Percentiles rank a stretch among this genome's conserved stretches.
Evolutionary conservation across 2,329 filamentous ascomycete genomes (phyloP).

Genomic region (Rhytidhysteron rufulum): DNA sequence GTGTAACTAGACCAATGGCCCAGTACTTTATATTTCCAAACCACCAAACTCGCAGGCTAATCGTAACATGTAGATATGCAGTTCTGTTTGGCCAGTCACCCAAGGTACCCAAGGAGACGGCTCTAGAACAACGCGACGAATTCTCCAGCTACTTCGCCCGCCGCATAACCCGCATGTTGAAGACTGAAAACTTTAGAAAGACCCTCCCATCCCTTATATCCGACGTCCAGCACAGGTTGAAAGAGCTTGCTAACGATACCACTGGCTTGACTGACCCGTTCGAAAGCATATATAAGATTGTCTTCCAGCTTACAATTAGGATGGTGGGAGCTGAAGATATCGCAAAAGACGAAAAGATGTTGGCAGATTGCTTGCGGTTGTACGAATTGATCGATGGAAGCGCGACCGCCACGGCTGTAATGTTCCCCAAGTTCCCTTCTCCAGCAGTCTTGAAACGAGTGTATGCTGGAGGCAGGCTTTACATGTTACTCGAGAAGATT

Average conservation of each 20-base stretch:
- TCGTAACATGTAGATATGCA: conserved; percentile 16
- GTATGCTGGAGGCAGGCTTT: conserved; percentile 46
- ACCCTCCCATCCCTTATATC: conserved; percentile 40
- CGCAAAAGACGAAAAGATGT: conserved; percentile 43
- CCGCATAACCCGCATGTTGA: conserved; percentile 19
- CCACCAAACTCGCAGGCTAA: not conserved
- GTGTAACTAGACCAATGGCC: too few relatives aligned
- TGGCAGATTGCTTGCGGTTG: conserved; percentile 41
- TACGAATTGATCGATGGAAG: conserved; percentile 48
- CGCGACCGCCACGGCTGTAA: conserved; percentile 43
- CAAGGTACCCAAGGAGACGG: conserved; percentile 10
- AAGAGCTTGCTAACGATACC: conserved; percentile 32
- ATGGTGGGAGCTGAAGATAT: conserved; percentile 53
- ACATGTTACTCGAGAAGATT: conserved; percentile 47
- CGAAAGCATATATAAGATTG: conserved; percentile 49
- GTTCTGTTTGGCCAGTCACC: conserved; percentile 24
- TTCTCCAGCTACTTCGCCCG: conserved; percentile 16
- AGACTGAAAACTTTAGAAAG: conserved; percentile 23
- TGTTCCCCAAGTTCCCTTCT: conserved; percentile 53
- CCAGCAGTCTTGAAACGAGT: conserved; percentile 41
- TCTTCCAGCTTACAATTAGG: conserved; percentile 57
- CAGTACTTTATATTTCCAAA: too few relatives aligned
- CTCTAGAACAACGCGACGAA: conserved; percentile 11
- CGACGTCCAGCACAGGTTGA: conserved; percentile 37
- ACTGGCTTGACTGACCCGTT: conserved; percentile 50